These are phyloP conservation scores for Apiotrichum mycotoxinovorans DNA, from an alignment of 1,284 basidiomycete species.

Conservation along the genomic window DNA sequence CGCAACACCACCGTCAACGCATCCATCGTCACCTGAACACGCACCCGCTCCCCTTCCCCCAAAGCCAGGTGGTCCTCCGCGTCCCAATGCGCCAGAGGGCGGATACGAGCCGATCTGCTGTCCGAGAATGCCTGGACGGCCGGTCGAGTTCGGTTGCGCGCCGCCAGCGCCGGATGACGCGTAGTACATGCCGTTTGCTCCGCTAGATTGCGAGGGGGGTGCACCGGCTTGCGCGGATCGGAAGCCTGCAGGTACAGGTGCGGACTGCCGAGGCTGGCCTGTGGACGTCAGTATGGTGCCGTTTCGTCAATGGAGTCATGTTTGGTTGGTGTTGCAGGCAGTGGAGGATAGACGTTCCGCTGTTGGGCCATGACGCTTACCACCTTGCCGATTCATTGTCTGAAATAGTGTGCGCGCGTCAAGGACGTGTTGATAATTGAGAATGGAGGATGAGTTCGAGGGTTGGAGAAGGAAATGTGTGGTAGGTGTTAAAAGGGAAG, in stretches of 20 bases:
- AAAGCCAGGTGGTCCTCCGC: conserved; percentile 45
- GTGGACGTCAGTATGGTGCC: neutral
- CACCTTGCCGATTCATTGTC: conserved; percentile 23
- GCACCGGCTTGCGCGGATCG: conserved; percentile 13
- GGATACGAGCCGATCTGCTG: conserved; percentile 19
- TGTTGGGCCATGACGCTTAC: conserved; percentile 3
- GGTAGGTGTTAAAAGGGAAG: neutral
- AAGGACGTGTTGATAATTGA: neutral
- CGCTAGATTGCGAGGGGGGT: conserved; percentile 9
- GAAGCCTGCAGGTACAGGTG: conserved; percentile 14
- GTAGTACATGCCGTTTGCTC: conserved; percentile 41
- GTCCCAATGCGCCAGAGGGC: conserved; percentile 19
- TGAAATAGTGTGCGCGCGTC: neutral
- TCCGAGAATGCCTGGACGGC: conserved; percentile 1
- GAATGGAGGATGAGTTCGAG: neutral
- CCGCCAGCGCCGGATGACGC: conserved; percentile 25
- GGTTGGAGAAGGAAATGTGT: neutral
- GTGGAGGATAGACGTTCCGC: too few species aligned
- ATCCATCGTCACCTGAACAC: neutral
- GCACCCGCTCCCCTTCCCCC: conserved; percentile 23
- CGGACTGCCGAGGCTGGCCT: conserved; percentile 17
- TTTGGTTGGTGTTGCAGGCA: too few species aligned
- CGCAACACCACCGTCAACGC: neutral
- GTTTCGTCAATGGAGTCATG: neutral
- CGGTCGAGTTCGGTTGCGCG: conserved; percentile 14